These are phyloP conservation scores for Exophiala sp. DNA, from an alignment of 2,329 filamentous ascomycete species.

Conservation along the genomic window DNA sequence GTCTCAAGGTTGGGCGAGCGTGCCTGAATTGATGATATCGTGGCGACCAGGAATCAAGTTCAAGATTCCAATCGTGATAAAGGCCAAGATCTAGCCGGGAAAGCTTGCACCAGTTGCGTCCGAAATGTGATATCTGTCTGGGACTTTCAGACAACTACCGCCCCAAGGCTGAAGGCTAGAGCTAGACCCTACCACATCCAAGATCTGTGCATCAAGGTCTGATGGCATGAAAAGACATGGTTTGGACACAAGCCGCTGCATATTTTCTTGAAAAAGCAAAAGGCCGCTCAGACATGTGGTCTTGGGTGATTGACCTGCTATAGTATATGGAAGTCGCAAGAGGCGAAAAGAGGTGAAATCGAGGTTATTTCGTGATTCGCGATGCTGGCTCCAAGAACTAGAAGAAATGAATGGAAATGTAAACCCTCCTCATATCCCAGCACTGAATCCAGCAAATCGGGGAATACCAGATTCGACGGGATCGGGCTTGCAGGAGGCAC, in stretches of 20 bases:
- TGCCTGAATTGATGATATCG: neutral
- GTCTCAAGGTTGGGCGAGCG: neutral
- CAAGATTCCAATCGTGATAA: neutral
- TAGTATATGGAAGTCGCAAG: neutral
- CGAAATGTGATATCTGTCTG: slow-evolving; percentile 1
- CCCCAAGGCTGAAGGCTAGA: slow-evolving; percentile 13
- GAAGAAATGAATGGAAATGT: neutral
- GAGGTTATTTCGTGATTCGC: neutral
- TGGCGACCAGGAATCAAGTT: neutral
- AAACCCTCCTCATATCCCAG: neutral
- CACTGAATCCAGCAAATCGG: neutral
- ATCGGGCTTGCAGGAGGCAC: neutral
- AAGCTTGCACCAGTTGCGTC: slow-evolving; percentile 1
- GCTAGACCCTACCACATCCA: slow-evolving; percentile 13
- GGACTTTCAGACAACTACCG: slow-evolving; percentile 12
- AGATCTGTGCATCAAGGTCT: slow-evolving; percentile 18
- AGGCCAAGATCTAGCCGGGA: slow-evolving; percentile 1
- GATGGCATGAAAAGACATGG: slow-evolving; percentile 15
- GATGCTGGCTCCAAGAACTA: neutral
- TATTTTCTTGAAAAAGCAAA: slow-evolving; percentile 8
- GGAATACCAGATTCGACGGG: neutral
- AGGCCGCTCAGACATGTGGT: neutral
- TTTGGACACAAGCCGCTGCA: slow-evolving; percentile 12
- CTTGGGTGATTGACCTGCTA: neutral
- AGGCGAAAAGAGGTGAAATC: neutral